A percentile compares a stretch with the other conserved stretches of the same genome.
These are phyloP conservation scores for Atkinsonella texensis DNA, from an alignment of 2,329 filamentous ascomycete species.

Conservation along the genomic window DNA sequence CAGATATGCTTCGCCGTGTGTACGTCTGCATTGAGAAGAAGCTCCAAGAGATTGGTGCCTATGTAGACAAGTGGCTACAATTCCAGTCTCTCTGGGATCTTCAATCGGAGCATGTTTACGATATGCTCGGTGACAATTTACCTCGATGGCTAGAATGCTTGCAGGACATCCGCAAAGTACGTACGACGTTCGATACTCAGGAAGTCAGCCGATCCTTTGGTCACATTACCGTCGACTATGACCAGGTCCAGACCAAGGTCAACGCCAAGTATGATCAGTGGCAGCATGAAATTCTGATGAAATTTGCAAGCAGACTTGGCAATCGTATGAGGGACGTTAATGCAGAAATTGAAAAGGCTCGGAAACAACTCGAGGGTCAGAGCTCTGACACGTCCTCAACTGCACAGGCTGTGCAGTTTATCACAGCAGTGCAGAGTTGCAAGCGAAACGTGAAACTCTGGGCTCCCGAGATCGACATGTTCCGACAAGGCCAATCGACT, in stretches of 20 bases:
- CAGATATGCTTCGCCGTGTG: conserved; percentile 64
- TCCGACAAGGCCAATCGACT: conserved; percentile 89
- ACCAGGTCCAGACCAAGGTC: conserved; percentile 96
- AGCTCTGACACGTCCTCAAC: conserved; percentile 91
- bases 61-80: conserved; percentile 96
- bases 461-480: conserved; percentile 92
- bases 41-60: conserved; percentile 64
- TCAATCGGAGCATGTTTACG: conserved; percentile 90
- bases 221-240: conserved; percentile 91
- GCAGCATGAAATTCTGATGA: conserved; percentile 93
- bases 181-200: conserved; percentile 93
- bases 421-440: conserved; percentile 93
- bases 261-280: conserved; percentile 99
- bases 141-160: conserved; percentile 88
- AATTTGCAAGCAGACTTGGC: conserved; percentile 82
- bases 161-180: conserved; percentile 93
- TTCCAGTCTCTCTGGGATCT: conserved; percentile 98
- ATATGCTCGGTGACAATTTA: conserved; percentile 80
- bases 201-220: conserved; percentile 89
- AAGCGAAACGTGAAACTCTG: conserved; percentile 87
- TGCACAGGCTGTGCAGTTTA: conserved; percentile 93
- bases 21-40: conserved; percentile 78
- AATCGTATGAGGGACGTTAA: conserved; percentile 87
- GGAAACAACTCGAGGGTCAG: conserved; percentile 81
- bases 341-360: conserved; percentile 79